Base-by-base conservation (phyloP, 2,329 filamentous ascomycete species). In the Calonectria pseudoturangicola region DNA sequence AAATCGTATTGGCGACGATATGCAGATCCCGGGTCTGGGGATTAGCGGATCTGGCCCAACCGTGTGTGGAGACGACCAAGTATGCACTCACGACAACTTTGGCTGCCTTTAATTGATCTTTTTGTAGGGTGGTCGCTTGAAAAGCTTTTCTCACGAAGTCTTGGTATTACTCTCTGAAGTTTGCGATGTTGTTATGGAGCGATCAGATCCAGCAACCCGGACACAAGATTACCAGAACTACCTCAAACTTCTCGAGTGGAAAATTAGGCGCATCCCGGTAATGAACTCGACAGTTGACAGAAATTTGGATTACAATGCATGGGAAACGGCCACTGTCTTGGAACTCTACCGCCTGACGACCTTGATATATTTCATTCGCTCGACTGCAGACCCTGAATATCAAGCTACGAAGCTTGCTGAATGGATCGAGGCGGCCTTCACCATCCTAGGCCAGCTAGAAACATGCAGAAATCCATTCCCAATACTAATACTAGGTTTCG, bases 161-260 rank as follows among this genome's bases (percentile, higher is more conserved):
- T 13, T 68, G 18, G 41, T 30, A 15, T 41, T 68, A n/a, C 54
- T 68, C 6, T 68, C 66, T 28, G 66, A 68, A 15, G 54, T 68
- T 12, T 68, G 66, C 30, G 66, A 68, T 13, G 39, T 16, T 12
- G 51, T 62, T 4, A 33, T 68, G 28, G 66, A 68, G 27, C 54
- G 43, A 28, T 62, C 66, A 1, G 43, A 68, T 30, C 41, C 16
- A 15, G 30, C 43, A 28, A 27, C 25, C 51, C 66, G 62, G 13
- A 62, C 66, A 13, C 30, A 60, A 6, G 30, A 68, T 21, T 68
- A 68, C 10, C 54, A 50, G 50, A 62, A 30, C 43, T 68, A 60
- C n/a, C 33, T 68, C 15, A 50, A 62, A n/a, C 15, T 68, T 7
- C 66, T 68, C 6, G 66, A 68, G 28, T 68, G 51, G 51, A 68